Evolutionary conservation across 192 early-diverging fungal species (phyloP).

Genomic region (Gigaspora rosea): DNA sequence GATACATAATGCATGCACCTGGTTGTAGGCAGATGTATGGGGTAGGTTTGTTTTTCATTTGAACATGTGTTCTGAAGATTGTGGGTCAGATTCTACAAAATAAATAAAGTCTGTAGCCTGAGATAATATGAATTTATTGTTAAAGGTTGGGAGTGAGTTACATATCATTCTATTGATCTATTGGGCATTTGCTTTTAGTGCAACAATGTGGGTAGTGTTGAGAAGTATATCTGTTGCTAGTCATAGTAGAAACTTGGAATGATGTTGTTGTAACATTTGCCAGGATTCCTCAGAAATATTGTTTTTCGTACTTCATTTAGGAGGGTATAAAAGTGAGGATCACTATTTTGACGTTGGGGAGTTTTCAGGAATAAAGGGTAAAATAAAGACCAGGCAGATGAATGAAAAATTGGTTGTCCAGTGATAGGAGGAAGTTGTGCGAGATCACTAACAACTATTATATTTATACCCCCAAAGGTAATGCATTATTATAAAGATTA

Average conservation of each 20-base stretch:
- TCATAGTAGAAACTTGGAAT: not conserved
- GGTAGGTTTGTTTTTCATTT: conserved; percentile 7
- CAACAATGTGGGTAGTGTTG: not conserved
- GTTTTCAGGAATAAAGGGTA: conserved; percentile 1
- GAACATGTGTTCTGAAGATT: not conserved
- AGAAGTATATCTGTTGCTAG: not conserved
- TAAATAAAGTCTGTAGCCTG: not conserved
- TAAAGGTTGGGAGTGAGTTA: not conserved
- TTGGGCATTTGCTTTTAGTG: not conserved
- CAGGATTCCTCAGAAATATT: not conserved
- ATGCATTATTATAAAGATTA: conserved; percentile 2
- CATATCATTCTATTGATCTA: not conserved
- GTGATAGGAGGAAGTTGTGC: not conserved
- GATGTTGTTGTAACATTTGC: not conserved
- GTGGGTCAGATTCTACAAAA: not conserved
- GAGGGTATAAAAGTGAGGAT: not conserved
- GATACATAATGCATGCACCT: not conserved
- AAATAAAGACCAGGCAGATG: not conserved
- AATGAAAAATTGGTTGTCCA: not conserved
- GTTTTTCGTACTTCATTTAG: not conserved
- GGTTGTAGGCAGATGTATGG: not conserved
- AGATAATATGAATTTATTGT: not conserved
- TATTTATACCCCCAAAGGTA: not conserved
- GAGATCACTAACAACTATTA: not conserved
- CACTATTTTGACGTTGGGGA: not conserved